Base-by-base conservation (phyloP, 2,329 filamentous ascomycete genomes). In the Hymenoscyphus fructigenus region DNA sequence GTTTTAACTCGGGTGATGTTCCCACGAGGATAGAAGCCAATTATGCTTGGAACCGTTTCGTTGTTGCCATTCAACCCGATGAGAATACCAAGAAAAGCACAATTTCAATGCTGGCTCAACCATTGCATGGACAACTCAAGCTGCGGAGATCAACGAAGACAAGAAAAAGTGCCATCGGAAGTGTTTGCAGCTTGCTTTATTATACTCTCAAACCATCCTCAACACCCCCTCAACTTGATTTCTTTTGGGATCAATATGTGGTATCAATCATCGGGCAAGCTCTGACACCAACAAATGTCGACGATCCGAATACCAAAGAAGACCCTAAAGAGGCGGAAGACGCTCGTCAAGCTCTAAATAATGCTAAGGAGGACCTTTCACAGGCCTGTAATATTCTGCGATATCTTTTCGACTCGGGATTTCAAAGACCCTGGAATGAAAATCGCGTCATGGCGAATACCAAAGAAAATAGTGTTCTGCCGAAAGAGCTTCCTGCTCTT, bases 41-140 rank as follows among this genome's bases (percentile, higher is more conserved):
- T 72, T 80, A 88, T 63, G 93, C 93, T 0, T 97, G 94, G 91
- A 92, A 91, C 71, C 89, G 91, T 61, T 87, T 97, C 56, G 85
- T 95, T 23, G 96, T 90, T 74, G 85, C 88, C 6, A 83, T 92
- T 17, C 84, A 89, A 62, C 84, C 88, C 0, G 87, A 89, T 68
- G 83, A 87, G 23, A 79, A 81, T 1, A 87, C 84, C 0, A 76
- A 80, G 5, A 79, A 79, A 5, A 81, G 81, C 1, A 81, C 91
- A 71, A 79, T 85, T 32, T 87, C 84, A 57, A 85, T 89, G 71
- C 80, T 96, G 1, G 85, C 84, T 64, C 86, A 89, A 65, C 91
- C 92, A 0, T 83, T 93, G 15, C 78, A 83, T 14, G 87, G 83
- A 63, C 91, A 91, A 71, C 80, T 94, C 69, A 88, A 86, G 72